Evolutionary conservation across 495 filamentous ascomycete species (phyloP), one percentile per base, ranked within the genome.

Genomic region (Trichoderma virens): DNA sequence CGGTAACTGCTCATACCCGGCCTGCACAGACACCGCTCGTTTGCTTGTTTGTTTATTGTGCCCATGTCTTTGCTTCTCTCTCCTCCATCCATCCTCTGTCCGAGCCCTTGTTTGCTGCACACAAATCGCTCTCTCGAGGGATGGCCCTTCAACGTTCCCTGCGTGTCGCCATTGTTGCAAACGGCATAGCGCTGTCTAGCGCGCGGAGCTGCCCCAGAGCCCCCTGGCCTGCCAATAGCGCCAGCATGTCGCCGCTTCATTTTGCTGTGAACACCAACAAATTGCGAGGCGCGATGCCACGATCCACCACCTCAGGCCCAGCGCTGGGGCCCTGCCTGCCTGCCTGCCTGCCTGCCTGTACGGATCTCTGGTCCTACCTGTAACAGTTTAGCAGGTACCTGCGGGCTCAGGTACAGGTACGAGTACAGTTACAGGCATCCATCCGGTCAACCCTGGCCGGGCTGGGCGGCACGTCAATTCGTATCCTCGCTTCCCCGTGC

Each of bases 401-500:
- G 13, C 34, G 34, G 34, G 6, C 6, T 6, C 2, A 35, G 2
- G 4, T 45, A 2, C 41, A 45, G 16, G 41, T 45, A 35, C 34
- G 0, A 3, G 34, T 35, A 35, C 34, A 35, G 6, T 35, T 1
- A 35, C 34, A 0, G 6, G 13, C 32, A 35, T 4, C 11, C 4
- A 13, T 35, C 6, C 1, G 6, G 2, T 13, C 34, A 2, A 35
- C 51, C 51, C 51, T 56, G 23, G 51, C 23, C 51, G 3, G 51
- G 51, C 25, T 23, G 51, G 51, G 27, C 51, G 51, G 51, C 51
- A 56, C 51, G 51, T 56, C 51, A 56, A 56, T 56, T 30, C 25
- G 51, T 56, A 56, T 56, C 51, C 51, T 56, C 51, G 51, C 27
- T 56, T 56, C 51, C 51, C 51, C 51, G 51, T 56, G 51, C 23